Evolutionary conservation across 2,329 filamentous ascomycete species (phyloP).

Genomic region (Colletotrichum viniferum): DNA sequence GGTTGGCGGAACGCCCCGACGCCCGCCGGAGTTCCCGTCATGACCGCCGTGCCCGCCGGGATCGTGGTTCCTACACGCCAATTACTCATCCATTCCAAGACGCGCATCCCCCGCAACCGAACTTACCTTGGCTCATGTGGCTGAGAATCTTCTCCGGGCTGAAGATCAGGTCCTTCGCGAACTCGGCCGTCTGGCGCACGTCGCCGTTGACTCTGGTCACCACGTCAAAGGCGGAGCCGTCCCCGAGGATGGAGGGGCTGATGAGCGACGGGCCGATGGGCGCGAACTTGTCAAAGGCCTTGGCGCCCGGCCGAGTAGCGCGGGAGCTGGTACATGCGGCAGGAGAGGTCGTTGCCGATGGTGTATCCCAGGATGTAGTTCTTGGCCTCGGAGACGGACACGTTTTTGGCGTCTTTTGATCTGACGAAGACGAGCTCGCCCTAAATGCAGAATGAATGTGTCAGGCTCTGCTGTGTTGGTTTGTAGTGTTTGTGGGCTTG

Average conservation of each 20-base stretch:
- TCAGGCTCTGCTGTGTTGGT: not conserved
- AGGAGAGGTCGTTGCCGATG: conserved; percentile 57
- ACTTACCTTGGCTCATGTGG: not conserved
- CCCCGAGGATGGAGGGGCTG: not conserved
- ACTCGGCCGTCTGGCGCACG: not conserved
- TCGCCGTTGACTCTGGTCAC: not conserved
- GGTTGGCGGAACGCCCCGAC: not conserved
- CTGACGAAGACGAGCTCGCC: not conserved
- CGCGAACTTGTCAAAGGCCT: not conserved
- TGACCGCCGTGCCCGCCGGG: not conserved
- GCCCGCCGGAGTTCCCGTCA: not conserved
- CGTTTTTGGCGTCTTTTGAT: conserved; percentile 50
- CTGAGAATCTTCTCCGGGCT: not conserved
- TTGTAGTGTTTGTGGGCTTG: rapidly evolving
- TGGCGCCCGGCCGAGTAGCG: conserved; percentile 27
- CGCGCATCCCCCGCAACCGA: not conserved
- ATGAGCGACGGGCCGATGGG: not conserved
- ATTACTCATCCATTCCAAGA: no score
- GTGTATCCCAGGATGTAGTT: conserved; percentile 62
- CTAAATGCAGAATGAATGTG: not conserved
- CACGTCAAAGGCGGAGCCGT: not conserved
- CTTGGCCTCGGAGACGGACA: conserved; percentile 48
- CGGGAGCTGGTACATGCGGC: conserved; percentile 54
- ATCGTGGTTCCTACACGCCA: not conserved
- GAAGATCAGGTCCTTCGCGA: not conserved